Conservation (phyloP, 73 alveolate species). For the Durusdinium trenchii region DNA sequence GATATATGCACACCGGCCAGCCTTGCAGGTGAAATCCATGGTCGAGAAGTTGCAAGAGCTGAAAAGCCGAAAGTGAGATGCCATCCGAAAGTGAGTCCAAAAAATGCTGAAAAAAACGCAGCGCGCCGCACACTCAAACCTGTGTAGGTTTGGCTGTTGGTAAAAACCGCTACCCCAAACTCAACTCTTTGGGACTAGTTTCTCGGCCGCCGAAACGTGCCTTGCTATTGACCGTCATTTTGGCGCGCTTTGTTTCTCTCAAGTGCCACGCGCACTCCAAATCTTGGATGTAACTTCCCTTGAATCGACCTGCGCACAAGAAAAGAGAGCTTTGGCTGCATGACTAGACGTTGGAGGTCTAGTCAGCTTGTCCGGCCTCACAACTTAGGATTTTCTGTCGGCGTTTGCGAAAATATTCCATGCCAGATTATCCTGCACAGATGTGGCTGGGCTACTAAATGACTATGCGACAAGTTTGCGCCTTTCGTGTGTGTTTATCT, state of each 20-base stretch:
- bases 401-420: slow-evolving; percentile 26
- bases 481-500: too few relatives aligned
- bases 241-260: background rate
- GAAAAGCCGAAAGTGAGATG: slow-evolving; percentile 6
- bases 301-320: slow-evolving; percentile 29
- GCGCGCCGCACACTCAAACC: too few relatives aligned
- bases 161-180: too few relatives aligned
- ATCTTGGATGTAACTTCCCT: too few relatives aligned
- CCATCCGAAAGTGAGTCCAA: background rate
- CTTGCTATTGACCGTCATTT: background rate
- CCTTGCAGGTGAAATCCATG: background rate
- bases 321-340: slow-evolving; percentile 3
- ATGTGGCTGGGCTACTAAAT: slow-evolving; percentile 9
- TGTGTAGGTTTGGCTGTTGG: too few relatives aligned
- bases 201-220: too few relatives aligned
- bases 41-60: slow-evolving; percentile 14
- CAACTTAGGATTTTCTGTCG: background rate
- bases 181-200: too few relatives aligned
- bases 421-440: slow-evolving; percentile 47
- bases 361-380: background rate
- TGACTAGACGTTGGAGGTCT: background rate
- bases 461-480: too few relatives aligned
- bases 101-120: too few relatives aligned
- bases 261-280: too few relatives aligned
- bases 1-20: background rate